phyloP scores from a whole-genome alignment of 768 basidiomycete species.

The Butyriboletus loyo region DNA sequence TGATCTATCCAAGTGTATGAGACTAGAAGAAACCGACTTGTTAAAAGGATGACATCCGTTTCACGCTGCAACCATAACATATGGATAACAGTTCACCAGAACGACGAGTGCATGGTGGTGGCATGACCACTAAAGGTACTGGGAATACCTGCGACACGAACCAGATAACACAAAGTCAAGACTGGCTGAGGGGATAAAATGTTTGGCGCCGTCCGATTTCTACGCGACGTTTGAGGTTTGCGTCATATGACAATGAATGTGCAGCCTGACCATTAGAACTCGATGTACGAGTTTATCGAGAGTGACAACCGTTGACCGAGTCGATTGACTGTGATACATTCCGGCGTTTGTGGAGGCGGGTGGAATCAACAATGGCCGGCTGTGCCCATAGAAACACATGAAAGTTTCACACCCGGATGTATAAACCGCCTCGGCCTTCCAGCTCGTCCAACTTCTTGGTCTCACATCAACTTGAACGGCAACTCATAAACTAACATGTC shows the following conservation, averaged over 20 bases:
- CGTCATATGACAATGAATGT: no score
- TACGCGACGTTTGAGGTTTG: neutral
- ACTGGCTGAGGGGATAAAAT: neutral
- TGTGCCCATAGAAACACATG: slow-evolving; percentile 23
- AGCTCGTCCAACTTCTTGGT: neutral
- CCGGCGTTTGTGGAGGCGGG: neutral
- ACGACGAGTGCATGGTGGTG: neutral
- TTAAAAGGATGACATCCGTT: neutral
- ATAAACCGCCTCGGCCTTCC: slow-evolving; percentile 10
- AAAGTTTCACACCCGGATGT: slow-evolving; percentile 10
- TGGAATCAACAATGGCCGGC: slow-evolving; percentile 1
- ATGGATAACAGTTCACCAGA: neutral
- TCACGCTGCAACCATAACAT: neutral
- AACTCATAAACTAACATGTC: slow-evolving; percentile 18
- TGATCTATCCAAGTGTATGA: neutral
- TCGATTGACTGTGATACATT: neutral
- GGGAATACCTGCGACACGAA: neutral
- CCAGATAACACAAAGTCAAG: neutral
- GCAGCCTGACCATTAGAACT: no score
- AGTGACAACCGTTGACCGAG: neutral
- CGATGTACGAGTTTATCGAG: neutral
- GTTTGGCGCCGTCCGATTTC: no score
- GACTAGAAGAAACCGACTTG: neutral
- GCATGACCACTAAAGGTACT: neutral
- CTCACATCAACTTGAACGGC: neutral